phyloP scores from a whole-genome alignment of 768 basidiomycete genomes.

The Boletus rubescentipes region DNA sequence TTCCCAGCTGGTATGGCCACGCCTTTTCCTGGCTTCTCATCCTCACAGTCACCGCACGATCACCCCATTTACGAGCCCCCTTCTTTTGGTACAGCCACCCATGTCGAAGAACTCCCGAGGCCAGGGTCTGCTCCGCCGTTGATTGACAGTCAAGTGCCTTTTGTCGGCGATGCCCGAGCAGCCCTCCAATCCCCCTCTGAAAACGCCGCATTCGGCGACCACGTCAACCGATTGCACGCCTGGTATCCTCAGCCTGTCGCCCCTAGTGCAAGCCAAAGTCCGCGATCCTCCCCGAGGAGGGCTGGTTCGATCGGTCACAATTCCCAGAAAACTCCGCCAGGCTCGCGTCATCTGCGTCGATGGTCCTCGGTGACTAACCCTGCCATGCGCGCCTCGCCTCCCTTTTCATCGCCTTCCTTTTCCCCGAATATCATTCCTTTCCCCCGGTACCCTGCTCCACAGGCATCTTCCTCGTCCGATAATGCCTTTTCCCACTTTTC shows the following conservation, averaged over 20 bases:
- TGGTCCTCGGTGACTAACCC: conserved; percentile 32
- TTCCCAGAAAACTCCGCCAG: conserved; percentile 27
- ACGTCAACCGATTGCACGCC: conserved; percentile 16
- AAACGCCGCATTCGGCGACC: conserved; percentile 13
- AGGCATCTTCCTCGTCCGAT: conserved; percentile 6
- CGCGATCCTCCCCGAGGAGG: conserved; percentile 33
- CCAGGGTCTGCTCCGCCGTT: conserved; percentile 31
- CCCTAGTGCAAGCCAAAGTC: conserved; percentile 27
- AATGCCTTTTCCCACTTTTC: conserved; percentile 14
- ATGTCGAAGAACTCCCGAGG: conserved; percentile 21
- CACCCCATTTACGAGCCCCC: conserved; percentile 23
- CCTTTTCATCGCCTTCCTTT: conserved; percentile 13
- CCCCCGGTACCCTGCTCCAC: conserved; percentile 16
- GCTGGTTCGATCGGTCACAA: conserved; percentile 33
- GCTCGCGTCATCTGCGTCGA: conserved; percentile 31
- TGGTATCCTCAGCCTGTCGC: conserved; percentile 21
- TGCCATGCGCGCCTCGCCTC: conserved; percentile 24
- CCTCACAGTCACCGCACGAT: conserved; percentile 32
- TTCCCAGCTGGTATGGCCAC: conserved; percentile 23
- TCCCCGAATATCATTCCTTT: conserved; percentile 16
- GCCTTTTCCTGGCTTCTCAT: conserved; percentile 31
- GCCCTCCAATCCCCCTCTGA: conserved; percentile 17
- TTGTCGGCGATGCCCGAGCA: conserved; percentile 28
- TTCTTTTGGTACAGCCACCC: conserved; percentile 30
- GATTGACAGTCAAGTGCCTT: conserved; percentile 30